phyloP scores from a whole-genome alignment of 2,329 filamentous ascomycete species.

The Harringtonia aguacate region DNA sequence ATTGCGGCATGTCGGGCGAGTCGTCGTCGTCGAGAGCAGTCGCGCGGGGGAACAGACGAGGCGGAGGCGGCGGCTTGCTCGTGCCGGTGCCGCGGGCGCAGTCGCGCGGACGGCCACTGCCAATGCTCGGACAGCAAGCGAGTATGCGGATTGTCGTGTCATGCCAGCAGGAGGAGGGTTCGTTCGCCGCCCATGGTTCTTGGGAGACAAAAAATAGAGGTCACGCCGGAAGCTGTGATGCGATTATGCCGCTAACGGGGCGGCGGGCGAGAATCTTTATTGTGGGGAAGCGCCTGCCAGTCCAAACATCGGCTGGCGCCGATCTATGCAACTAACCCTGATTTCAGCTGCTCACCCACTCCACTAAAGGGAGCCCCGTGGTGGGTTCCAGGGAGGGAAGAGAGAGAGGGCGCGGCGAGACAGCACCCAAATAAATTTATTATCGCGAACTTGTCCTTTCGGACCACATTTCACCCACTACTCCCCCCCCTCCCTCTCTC shows the following conservation, averaged over 20 bases:
- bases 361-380: slow-evolving; percentile 7
- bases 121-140: slow-evolving; percentile 3
- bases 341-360: neutral
- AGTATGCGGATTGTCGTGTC: neutral
- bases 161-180: slow-evolving; percentile 3
- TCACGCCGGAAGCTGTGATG: neutral
- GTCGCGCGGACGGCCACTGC: neutral
- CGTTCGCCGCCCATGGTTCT: slow-evolving; percentile 1
- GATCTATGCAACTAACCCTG: slow-evolving; percentile 2
- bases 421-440: slow-evolving; percentile 3
- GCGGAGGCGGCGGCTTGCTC: too few species aligned
- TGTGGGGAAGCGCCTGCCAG: too few species aligned
- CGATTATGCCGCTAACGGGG: too few species aligned
- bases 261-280: too few species aligned
- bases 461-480: neutral
- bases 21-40: slow-evolving; percentile 1
- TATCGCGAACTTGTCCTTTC: slow-evolving; percentile 14
- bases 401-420: too few species aligned
- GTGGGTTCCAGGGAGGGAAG: neutral
- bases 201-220: neutral
- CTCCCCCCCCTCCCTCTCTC: neutral
- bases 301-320: too few species aligned
- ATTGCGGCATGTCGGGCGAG: slow-evolving; percentile 15
- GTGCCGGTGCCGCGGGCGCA: too few species aligned
- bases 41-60: too few species aligned